Evolutionary conservation across 345 rosid genomes (phyloP), one percentile per base, ranked within the genome.

Genomic region (Pugionium cornutum): DNA sequence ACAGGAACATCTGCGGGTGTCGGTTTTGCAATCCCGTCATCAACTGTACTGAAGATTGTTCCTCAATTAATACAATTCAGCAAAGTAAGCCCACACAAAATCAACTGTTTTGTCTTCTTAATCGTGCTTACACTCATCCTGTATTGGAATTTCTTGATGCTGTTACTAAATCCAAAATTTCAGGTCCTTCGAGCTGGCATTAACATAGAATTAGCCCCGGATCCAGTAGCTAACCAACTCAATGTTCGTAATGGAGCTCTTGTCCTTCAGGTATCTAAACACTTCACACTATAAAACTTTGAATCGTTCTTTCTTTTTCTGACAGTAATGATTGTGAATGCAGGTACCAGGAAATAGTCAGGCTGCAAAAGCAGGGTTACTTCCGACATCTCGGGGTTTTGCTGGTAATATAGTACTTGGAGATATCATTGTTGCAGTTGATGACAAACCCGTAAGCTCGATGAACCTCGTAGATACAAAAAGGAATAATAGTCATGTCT

Each of bases 1-100:
- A 63, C 82, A 89, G 97, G 98, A 48, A 83, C 97, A 64, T 92
- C 98, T 9, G 97, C 97, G 2, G 98, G 98, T 53, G 96, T 92
- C 27, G 97, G 98, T 6, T 92, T 92, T 78, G 98, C 98, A 52
- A 92, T 92, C 40, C 98, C 97, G 0, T 89, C 98, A 43, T 84
- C 94, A 42, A 89, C 96, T 2, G 96, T 92, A 48, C 70, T 84
- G 58, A 92, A 82, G 81, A 89, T 92, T 75, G 96, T 88, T 47
- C 98, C 97, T 55, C 97, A 89, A 70, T 82, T 92, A 64, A 88
- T 92, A 65, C 71, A 86, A 9, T 81, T 82, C 70, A 94, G 98
- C 57, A 92, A 88, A 77, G 96, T 86, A 77, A 82, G 87, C 74
- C 32, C 7, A 8, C 0, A 10, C 7, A 29, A n/a, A 18, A 4